Base-by-base conservation (phyloP, 106 monocot species). In the Apostasia ramifera region DNA sequence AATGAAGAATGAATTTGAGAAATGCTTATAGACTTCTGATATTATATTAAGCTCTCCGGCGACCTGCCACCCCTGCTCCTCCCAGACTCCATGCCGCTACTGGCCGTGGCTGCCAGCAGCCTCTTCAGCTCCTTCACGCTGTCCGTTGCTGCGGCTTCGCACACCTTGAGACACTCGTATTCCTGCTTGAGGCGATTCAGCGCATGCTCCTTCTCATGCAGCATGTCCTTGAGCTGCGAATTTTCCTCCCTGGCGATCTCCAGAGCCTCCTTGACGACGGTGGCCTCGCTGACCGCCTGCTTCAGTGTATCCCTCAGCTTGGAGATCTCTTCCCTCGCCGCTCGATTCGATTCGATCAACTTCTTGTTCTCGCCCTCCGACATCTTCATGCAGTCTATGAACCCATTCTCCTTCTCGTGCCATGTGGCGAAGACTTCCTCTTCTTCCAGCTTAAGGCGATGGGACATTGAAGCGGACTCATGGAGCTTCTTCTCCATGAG, bases 221-320 rank as follows among this genome's bases (percentile, higher is more conserved):
- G 3, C 10, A 55, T 49, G 44, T 82, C 81, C 76, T 83, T 76
- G 4, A 94, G 81, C 37, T 70, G 70, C 41, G 82, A 80, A 72
- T 87, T 94, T 66, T 94, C 94, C 2, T 46, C 69, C 43, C 84
- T 72, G 8, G 80, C 84, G 11, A 85, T 83, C 80, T 95, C 95
- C 44, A 91, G 56, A 0, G 85, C 77, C 67, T 95, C 91, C 61
- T 91, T 95, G 15, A 84, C 79, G 0, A 68, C 69, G 0, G 61
- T 80, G 2, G 88, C 81, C 44, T 91, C 91, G 46, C 78, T 86
- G 13, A 95, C 73, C 0, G 95, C 91, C 38, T 91, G 95, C 66
- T 95, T 95, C 37, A 95, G 47, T 39, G 91, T 80, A 44, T 88
- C 95, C 44, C 91, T 68, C 48, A 88, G 46, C 55, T 77, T 83